Percentiles rank a stretch among this genome's conserved stretches.
Conservation (phyloP, 176 grass and related monocot species). For the Cenchrus americanus region DNA sequence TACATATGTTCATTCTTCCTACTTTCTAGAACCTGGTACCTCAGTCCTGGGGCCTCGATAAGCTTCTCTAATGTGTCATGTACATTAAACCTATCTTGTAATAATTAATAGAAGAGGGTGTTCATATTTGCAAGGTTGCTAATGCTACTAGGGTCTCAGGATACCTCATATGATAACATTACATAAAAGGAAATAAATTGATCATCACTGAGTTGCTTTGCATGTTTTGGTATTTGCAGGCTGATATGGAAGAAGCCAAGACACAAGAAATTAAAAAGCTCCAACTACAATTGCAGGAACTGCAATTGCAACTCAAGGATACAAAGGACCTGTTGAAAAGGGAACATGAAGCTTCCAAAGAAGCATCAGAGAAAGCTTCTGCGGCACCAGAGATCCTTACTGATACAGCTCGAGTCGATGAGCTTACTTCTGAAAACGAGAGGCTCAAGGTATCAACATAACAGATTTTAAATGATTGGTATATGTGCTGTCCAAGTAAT, state of each 20-base stretch:
- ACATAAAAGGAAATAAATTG: not conserved
- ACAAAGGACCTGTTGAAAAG: slow-evolving; percentile 65
- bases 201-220: slow-evolving; percentile 3
- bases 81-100: slow-evolving; percentile 29
- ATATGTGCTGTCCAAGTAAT: slow-evolving; percentile 23
- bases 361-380: slow-evolving; percentile 61
- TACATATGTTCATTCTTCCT: not conserved
- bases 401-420: slow-evolving; percentile 63
- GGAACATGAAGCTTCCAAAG: slow-evolving; percentile 63
- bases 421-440: slow-evolving; percentile 80
- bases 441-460: slow-evolving; percentile 70
- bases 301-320: slow-evolving; percentile 63
- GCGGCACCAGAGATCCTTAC: slow-evolving; percentile 61
- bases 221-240: slow-evolving; percentile 45
- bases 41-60: not conserved
- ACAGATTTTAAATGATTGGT: not conserved
- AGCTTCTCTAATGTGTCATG: slow-evolving; percentile 18
- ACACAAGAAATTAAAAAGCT: slow-evolving; percentile 72
- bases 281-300: slow-evolving; percentile 67
- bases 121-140: slow-evolving; percentile 16
- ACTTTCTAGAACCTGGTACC: slow-evolving; percentile 16
- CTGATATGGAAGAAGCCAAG: slow-evolving; percentile 89
- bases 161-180: not conserved
- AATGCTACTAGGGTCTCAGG: slow-evolving; percentile 12
- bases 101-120: slow-evolving; percentile 3